Conservation (phyloP, 1,284 basidiomycete species). For the Naganishia sp. region DNA sequence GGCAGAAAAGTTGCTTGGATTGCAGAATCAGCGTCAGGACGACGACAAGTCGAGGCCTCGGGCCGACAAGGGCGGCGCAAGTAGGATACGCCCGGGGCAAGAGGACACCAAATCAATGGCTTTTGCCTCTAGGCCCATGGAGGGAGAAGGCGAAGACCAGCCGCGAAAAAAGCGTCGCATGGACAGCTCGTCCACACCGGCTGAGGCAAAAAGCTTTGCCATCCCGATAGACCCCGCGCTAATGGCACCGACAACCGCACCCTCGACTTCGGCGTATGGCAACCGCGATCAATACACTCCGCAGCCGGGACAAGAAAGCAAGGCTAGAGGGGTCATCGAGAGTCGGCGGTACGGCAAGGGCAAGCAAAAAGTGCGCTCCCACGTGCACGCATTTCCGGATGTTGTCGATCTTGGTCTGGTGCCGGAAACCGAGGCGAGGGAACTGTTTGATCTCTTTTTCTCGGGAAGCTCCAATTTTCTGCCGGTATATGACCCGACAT, state of each 20-base stretch:
- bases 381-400: slow-evolving; percentile 52
- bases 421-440: slow-evolving; percentile 74
- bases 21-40: slow-evolving; percentile 13
- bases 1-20: slow-evolving; percentile 41
- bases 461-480: slow-evolving; percentile 82
- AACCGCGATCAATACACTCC: slow-evolving; percentile 4
- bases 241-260: slow-evolving; percentile 4
- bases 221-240: slow-evolving; percentile 28
- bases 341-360: slow-evolving; percentile 41
- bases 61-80: not conserved
- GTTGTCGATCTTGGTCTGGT: slow-evolving; percentile 62
- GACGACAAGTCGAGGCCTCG: slow-evolving; percentile 26
- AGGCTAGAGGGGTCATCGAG: slow-evolving; percentile 30
- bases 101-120: slow-evolving; percentile 6
- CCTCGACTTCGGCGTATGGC: slow-evolving; percentile 33
- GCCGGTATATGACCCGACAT: slow-evolving; percentile 74
- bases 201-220: slow-evolving; percentile 29
- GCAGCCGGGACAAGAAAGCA: slow-evolving; percentile 9
- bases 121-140: not conserved
- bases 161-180: slow-evolving; percentile 31
- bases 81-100: not conserved
- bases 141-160: slow-evolving; percentile 1
- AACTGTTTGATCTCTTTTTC: slow-evolving; percentile 75
- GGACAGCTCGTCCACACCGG: slow-evolving; percentile 29
- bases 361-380: slow-evolving; percentile 41